These are phyloP conservation scores for Phlebopus sp. DNA, from an alignment of 1,284 basidiomycete genomes.

Conservation along the genomic window DNA sequence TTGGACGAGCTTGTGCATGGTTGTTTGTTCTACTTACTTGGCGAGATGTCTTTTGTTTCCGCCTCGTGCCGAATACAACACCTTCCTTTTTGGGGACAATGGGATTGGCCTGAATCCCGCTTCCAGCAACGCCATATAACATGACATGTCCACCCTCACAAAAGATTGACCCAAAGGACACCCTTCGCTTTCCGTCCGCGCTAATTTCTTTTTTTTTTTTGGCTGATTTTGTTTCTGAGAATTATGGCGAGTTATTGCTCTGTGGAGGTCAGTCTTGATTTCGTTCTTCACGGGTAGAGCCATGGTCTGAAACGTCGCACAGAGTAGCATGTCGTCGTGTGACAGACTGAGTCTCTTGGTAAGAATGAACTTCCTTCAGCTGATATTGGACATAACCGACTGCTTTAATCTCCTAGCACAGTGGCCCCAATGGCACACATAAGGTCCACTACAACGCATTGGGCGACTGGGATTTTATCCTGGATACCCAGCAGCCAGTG, in stretches of 20 bases:
- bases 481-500: constrained; percentile 51
- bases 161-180: constrained; percentile 6
- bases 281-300: background rate
- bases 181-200: constrained; percentile 3
- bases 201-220: background rate
- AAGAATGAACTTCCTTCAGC: background rate
- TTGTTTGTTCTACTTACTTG: constrained; percentile 6
- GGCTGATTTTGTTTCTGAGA: constrained; percentile 2
- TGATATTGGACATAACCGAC: background rate
- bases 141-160: constrained; percentile 1
- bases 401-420: constrained; percentile 9
- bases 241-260: constrained; percentile 27
- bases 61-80: constrained; percentile 26
- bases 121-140: constrained; percentile 17
- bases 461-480: constrained; percentile 60
- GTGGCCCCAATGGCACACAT: constrained; percentile 39
- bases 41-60: constrained; percentile 26
- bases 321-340: constrained; percentile 21
- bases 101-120: constrained; percentile 11
- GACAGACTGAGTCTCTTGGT: constrained; percentile 21
- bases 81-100: constrained; percentile 31
- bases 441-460: constrained; percentile 55
- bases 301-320: constrained; percentile 10
- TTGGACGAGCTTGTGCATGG: background rate
- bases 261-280: constrained; percentile 24